These are phyloP conservation scores for Boletus subparvulus DNA, from an alignment of 768 basidiomycete genomes.

Conservation along the genomic window DNA sequence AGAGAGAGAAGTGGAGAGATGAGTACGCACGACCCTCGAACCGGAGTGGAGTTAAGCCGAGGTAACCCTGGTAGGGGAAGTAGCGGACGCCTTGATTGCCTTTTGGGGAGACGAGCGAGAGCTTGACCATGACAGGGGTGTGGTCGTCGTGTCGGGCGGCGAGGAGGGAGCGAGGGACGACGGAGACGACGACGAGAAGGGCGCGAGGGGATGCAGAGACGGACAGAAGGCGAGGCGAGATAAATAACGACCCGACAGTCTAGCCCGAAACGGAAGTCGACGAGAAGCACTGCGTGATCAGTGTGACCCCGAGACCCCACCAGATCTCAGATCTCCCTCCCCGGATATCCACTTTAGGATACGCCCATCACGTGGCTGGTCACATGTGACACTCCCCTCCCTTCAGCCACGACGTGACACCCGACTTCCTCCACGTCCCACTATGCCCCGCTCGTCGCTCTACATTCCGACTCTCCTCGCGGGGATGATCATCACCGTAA, in stretches of 20 bases:
- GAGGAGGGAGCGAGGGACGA: slow-evolving; percentile 19
- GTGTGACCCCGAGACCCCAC: slow-evolving; percentile 22
- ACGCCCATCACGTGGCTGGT: slow-evolving; percentile 18
- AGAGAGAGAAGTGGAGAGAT: slow-evolving; percentile 3
- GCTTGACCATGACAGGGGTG: slow-evolving; percentile 56
- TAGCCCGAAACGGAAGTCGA: slow-evolving; percentile 27
- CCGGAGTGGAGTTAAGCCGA: slow-evolving; percentile 77
- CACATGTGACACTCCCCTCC: slow-evolving; percentile 16
- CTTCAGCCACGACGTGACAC: slow-evolving; percentile 6
- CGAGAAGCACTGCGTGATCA: slow-evolving; percentile 33
- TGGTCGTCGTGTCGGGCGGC: slow-evolving; percentile 12
- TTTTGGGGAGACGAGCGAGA: slow-evolving; percentile 64
- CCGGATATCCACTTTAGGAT: neutral
- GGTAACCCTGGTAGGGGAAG: slow-evolving; percentile 76
- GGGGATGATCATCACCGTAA: slow-evolving; percentile 90
- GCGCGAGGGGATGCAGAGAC: slow-evolving; percentile 12
- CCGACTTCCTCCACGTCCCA: neutral
- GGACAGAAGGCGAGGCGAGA: slow-evolving; percentile 22
- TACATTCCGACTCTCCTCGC: slow-evolving; percentile 79
- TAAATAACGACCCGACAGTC: slow-evolving; percentile 31
- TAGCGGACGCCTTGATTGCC: slow-evolving; percentile 68
- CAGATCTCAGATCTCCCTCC: slow-evolving; percentile 28
- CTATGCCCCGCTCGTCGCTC: slow-evolving; percentile 61
- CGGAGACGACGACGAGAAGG: slow-evolving; percentile 18
- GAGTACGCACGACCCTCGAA: slow-evolving; percentile 67